Conservation (phyloP, 176 grass and related monocot genomes). For the Oropetium thomaeum region DNA sequence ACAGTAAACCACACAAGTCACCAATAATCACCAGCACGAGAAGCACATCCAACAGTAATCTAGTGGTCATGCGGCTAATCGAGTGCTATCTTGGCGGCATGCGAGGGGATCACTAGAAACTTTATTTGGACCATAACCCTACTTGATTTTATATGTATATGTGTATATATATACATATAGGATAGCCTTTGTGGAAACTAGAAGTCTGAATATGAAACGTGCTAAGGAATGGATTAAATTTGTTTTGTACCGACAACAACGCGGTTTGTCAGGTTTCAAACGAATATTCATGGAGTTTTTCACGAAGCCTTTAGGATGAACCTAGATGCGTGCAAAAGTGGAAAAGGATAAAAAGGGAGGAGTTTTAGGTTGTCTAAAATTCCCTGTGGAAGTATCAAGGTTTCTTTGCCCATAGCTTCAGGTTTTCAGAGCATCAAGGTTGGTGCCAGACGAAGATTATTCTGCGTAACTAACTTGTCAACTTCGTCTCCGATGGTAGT, state of each 20-base stretch:
- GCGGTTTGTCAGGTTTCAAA: background rate
- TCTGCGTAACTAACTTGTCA: background rate
- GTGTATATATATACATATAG: background rate
- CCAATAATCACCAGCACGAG: too few relatives aligned
- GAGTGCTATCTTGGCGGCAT: background rate
- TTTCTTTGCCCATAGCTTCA: background rate
- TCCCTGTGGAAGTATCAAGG: background rate
- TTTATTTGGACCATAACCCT: background rate
- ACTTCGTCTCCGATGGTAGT: background rate
- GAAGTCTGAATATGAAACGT: background rate
- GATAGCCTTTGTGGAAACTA: background rate
- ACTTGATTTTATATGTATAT: too few relatives aligned
- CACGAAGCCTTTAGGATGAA: background rate
- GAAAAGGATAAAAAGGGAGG: background rate
- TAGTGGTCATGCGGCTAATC: background rate
- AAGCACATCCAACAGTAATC: constrained; percentile 23
- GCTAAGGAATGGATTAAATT: background rate
- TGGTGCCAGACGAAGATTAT: background rate
- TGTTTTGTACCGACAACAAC: background rate
- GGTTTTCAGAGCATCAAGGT: background rate
- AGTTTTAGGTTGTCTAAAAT: background rate
- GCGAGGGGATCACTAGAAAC: background rate
- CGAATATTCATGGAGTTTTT: background rate
- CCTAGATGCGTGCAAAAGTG: background rate
- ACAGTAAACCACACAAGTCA: constrained; percentile 18